Evolutionary conservation across 106 monocot genomes (phyloP).

Genomic region (Dioscorea zingiberensis): DNA sequence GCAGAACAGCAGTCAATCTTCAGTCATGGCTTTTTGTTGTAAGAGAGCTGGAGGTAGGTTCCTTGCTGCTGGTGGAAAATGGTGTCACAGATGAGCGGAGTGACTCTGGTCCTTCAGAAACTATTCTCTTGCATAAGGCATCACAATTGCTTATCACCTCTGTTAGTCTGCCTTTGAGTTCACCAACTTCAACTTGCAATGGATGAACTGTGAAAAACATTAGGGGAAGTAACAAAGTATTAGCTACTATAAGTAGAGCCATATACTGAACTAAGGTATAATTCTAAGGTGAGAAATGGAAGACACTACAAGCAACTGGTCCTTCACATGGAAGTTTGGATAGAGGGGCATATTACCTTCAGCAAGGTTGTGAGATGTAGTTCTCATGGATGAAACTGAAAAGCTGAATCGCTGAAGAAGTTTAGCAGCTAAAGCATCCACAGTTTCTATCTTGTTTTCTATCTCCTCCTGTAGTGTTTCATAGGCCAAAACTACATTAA

Average conservation of each 20-base stretch:
- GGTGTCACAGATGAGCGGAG: constrained; percentile 36
- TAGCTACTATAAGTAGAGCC: background rate
- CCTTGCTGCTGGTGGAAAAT: constrained; percentile 20
- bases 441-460: constrained; percentile 89
- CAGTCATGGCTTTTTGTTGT: no score
- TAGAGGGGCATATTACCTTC: constrained; percentile 40
- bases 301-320: background rate
- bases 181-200: constrained; percentile 85
- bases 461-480: constrained; percentile 67
- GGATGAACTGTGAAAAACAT: constrained; percentile 44
- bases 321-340: background rate
- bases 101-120: constrained; percentile 48
- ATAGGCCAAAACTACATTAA: background rate
- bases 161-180: constrained; percentile 89
- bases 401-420: constrained; percentile 82
- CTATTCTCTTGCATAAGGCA: constrained; percentile 85
- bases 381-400: constrained; percentile 74
- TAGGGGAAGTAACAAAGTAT: background rate
- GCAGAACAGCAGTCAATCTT: no score
- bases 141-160: constrained; percentile 96
- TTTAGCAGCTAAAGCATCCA: constrained; percentile 79
- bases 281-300: no score
- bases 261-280: background rate
- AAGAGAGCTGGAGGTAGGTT: no score
- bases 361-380: constrained; percentile 48